Base-by-base conservation (phyloP, 805 yeast genomes). In the Starmerella sirachaensis region DNA sequence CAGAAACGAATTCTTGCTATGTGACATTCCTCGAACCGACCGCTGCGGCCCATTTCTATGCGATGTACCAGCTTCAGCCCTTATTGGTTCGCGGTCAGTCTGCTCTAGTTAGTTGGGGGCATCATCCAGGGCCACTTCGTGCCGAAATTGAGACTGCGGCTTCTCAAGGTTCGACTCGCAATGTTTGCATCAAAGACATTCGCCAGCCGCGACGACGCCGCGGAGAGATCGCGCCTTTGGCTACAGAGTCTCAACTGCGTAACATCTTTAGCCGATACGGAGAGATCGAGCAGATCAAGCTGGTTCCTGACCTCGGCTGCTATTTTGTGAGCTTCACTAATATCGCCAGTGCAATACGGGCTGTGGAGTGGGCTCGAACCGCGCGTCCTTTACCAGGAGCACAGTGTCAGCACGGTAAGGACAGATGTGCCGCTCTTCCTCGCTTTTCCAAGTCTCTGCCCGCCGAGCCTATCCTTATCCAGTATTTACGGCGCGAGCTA, bases 81-180 rank as follows among this genome's bases (percentile, higher is more conserved):
- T 65, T 88, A 43, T 72, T 85, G 14, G 79, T 88, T 43, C 93
- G 82, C 55, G 78, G 78, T 56, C 70, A 93, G 52, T 71, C 86
- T 52, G 78, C 88, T 48, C 83, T 82, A 57, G 85, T 88, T 40
- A 95, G 96, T 16, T 88, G 98, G 97, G 98, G 97, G 32, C 86
- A 84, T 60, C 95, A 88, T 56, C 77, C 93, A 5, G 97, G 97
- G 9, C 85, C 94, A 1, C 66, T 88, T 46, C 77, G 93, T 9
- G 80, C 82, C 49, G 85, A 93, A 3, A 69, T 88, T 41, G 79
- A 86, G 6, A 63, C 81, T 40, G 96, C 96, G 0, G 94, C 86
- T 18, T 76, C 91, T 17, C 79, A 82, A 46, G 97, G 97, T 28
- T 97, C 96, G 0, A 76, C 91, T 16, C 73, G 98, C 60, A 88